Evolutionary conservation across 2,329 filamentous ascomycete genomes (phyloP).

Genomic region (Nannizziopsis arthrosporioides): DNA sequence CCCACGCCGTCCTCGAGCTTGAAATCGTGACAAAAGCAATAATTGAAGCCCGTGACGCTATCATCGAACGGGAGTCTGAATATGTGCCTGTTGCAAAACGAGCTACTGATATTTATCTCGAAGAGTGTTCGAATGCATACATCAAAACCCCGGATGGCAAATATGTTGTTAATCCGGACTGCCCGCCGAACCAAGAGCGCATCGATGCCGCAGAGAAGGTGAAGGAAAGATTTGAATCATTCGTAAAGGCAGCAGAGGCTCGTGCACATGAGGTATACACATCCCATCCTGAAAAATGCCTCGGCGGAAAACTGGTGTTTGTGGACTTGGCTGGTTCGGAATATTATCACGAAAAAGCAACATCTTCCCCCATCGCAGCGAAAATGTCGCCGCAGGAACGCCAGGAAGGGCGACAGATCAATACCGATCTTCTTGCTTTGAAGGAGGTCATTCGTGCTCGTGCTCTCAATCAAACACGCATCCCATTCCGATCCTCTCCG

Average conservation of each 20-base stretch:
- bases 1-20: slow-evolving; percentile 35
- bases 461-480: slow-evolving; percentile 23
- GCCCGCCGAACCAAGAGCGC: slow-evolving; percentile 26
- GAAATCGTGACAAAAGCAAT: slow-evolving; percentile 32
- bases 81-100: slow-evolving; percentile 36
- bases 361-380: slow-evolving; percentile 10
- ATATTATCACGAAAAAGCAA: slow-evolving; percentile 27
- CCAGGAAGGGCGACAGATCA: slow-evolving; percentile 36
- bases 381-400: slow-evolving; percentile 28
- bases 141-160: slow-evolving; percentile 24
- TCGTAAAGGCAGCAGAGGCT: slow-evolving; percentile 28
- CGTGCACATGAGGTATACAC: slow-evolving; percentile 21
- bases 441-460: slow-evolving; percentile 39
- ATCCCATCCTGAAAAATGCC: slow-evolving; percentile 18
- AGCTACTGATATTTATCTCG: slow-evolving; percentile 32
- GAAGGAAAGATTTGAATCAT: slow-evolving; percentile 28
- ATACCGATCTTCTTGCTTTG: slow-evolving; percentile 35
- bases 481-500: slow-evolving; percentile 34
- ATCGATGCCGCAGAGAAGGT: slow-evolving; percentile 33
- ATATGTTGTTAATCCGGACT: slow-evolving; percentile 28
- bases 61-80: slow-evolving; percentile 35
- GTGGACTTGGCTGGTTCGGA: slow-evolving; percentile 39
- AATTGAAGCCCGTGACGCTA: slow-evolving; percentile 27
- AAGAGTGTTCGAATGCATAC: slow-evolving; percentile 26
- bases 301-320: slow-evolving; percentile 36